phyloP scores from a whole-genome alignment of 2,329 filamentous ascomycete species.

The Aureobasidium sp. region DNA sequence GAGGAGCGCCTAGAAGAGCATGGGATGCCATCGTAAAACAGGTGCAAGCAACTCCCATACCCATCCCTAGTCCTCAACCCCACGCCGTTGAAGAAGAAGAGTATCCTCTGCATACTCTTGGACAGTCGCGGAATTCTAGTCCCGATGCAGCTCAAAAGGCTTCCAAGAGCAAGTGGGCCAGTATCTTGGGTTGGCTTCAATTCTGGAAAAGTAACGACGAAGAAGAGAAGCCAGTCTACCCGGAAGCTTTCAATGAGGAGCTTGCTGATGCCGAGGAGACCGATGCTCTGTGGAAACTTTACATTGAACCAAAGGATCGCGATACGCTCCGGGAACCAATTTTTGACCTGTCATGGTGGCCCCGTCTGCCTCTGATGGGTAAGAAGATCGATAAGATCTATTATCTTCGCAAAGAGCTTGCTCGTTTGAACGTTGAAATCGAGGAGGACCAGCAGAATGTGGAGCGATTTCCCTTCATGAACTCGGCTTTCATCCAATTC shows the following conservation, averaged over 20 bases:
- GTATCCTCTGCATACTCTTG: conserved; percentile 16
- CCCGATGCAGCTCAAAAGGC: conserved; percentile 13
- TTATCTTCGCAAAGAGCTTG: conserved; percentile 77
- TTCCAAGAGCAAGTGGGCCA: conserved; percentile 21
- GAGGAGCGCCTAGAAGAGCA: conserved; percentile 11
- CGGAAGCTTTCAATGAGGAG: conserved; percentile 53
- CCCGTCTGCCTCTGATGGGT: conserved; percentile 44
- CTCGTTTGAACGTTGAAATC: conserved; percentile 83
- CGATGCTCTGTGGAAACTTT: conserved; percentile 70
- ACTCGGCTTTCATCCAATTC: conserved; percentile 96
- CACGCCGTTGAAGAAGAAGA: conserved; percentile 26
- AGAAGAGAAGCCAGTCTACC: conserved; percentile 43
- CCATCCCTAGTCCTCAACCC: conserved; percentile 38
- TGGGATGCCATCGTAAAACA: conserved; percentile 19
- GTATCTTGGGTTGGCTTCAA: conserved; percentile 18
- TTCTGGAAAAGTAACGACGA: conserved; percentile 24
- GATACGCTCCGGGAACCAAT: conserved; percentile 72
- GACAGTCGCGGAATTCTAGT: background rate
- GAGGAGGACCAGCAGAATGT: conserved; percentile 79
- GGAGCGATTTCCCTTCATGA: conserved; percentile 85
- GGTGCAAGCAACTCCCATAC: conserved; percentile 19
- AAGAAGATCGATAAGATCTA: conserved; percentile 95
- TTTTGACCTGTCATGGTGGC: conserved; percentile 59
- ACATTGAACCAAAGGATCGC: conserved; percentile 70
- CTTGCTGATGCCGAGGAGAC: conserved; percentile 54